Evolutionary conservation across 2,329 filamentous ascomycete species (phyloP).

Genomic region (Phaeosphaeria sp.): DNA sequence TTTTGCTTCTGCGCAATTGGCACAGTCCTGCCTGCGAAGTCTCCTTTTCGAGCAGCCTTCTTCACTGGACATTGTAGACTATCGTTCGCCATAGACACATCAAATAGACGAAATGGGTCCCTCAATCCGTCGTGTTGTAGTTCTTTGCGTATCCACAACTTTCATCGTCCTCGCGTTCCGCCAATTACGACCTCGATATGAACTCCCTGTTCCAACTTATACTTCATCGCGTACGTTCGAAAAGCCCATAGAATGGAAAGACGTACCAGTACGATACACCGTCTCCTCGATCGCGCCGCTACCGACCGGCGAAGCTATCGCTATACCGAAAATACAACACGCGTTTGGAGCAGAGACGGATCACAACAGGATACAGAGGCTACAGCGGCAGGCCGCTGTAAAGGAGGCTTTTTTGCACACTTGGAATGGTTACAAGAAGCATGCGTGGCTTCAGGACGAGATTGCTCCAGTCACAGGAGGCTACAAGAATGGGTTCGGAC

Average conservation of each 20-base stretch:
- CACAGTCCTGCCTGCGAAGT: background rate
- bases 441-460: constrained; percentile 63
- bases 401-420: constrained; percentile 47
- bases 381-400: constrained; percentile 42
- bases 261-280: constrained; percentile 39
- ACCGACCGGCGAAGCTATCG: constrained; percentile 35
- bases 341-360: constrained; percentile 45
- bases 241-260: constrained; percentile 43
- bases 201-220: constrained; percentile 26
- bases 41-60: background rate
- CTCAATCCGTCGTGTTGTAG: constrained; percentile 37
- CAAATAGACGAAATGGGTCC: constrained; percentile 30
- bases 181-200: constrained; percentile 29
- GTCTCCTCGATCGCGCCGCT: constrained; percentile 40
- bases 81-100: constrained; percentile 1
- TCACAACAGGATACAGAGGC: constrained; percentile 38
- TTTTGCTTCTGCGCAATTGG: background rate
- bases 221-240: constrained; percentile 35
- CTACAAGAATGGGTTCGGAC: constrained; percentile 59
- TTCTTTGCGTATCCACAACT: constrained; percentile 33
- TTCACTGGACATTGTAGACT: constrained; percentile 1
- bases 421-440: constrained; percentile 59
- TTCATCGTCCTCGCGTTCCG: constrained; percentile 40
- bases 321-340: constrained; percentile 48
- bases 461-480: constrained; percentile 57